Percentiles rank a stretch among this genome's conserved stretches.
These are phyloP conservation scores for Mrakia hoshinonis DNA, from an alignment of 768 basidiomycete genomes.

Conservation along the genomic window DNA sequence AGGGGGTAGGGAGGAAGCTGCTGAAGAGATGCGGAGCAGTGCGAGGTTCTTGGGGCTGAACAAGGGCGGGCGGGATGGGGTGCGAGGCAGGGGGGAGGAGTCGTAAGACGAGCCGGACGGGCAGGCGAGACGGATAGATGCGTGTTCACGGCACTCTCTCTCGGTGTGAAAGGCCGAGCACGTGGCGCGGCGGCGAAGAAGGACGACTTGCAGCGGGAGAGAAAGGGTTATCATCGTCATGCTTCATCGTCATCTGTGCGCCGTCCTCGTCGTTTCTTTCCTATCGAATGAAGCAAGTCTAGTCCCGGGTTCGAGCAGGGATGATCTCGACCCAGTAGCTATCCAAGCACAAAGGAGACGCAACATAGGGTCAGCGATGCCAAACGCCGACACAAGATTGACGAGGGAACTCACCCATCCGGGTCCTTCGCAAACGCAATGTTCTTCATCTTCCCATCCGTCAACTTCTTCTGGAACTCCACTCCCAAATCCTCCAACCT, in stretches of 20 bases:
- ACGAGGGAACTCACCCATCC: conserved; percentile 25
- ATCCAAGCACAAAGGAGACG: not conserved
- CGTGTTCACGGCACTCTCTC: not conserved
- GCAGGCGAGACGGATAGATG: not conserved
- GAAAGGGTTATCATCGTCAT: not conserved
- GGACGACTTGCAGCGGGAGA: not conserved
- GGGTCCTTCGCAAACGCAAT: conserved; percentile 54
- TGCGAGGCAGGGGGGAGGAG: not conserved
- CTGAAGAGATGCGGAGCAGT: not conserved
- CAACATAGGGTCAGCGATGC: no score
- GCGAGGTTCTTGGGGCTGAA: not conserved
- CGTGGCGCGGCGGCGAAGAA: not conserved
- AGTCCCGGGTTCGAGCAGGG: not conserved
- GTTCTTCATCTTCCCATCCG: conserved; percentile 56
- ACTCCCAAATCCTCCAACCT: conserved; percentile 74
- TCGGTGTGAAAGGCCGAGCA: no score
- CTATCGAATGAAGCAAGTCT: not conserved
- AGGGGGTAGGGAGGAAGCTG: not conserved
- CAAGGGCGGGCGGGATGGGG: not conserved
- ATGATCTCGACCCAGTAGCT: conserved; percentile 31
- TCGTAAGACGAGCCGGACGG: not conserved
- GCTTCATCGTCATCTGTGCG: not conserved
- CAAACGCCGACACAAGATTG: not conserved
- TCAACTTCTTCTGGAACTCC: conserved; percentile 73
- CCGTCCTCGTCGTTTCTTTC: not conserved